phyloP scores from a whole-genome alignment of 2,329 filamentous ascomycete genomes.

The Fusarium xyrophilum region DNA sequence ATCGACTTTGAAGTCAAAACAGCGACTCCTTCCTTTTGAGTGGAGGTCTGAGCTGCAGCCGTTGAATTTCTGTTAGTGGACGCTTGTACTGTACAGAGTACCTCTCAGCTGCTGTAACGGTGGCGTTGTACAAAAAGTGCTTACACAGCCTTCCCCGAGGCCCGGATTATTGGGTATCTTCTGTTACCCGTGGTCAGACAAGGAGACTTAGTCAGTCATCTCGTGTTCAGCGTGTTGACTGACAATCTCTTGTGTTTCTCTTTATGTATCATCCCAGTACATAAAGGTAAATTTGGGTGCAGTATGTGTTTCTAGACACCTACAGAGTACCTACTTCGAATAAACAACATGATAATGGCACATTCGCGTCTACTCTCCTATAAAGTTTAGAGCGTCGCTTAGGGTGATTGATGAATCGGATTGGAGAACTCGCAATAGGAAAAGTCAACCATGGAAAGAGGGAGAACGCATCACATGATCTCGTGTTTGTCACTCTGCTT shows the following conservation, averaged over 20 bases:
- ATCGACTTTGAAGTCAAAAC: constrained; percentile 20
- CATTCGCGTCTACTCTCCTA: not conserved
- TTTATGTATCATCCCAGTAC: not conserved
- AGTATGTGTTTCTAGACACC: not conserved
- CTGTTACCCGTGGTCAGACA: not conserved
- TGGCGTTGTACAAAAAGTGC: not conserved
- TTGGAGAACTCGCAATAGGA: constrained; percentile 14
- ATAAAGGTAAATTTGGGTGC: not conserved
- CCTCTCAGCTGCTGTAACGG: not conserved
- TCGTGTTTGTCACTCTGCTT: constrained; percentile 38
- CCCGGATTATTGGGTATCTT: constrained; percentile 1
- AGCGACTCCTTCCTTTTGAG: constrained; percentile 16
- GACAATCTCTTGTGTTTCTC: not conserved
- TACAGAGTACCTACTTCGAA: not conserved
- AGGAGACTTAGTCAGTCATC: not conserved
- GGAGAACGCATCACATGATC: constrained; percentile 39
- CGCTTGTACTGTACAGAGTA: not conserved
- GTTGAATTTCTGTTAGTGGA: constrained; percentile 10
- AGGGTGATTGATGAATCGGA: not conserved
- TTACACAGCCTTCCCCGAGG: not conserved
- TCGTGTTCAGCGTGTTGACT: constrained; percentile 15
- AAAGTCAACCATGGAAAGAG: constrained; percentile 12
- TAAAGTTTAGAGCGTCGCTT: constrained; percentile 2
- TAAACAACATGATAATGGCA: not conserved
- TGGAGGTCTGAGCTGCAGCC: constrained; percentile 9